Evolutionary conservation across 2,329 filamentous ascomycete species (phyloP).

Genomic region (Stagonosporopsis cucurbitacearum): DNA sequence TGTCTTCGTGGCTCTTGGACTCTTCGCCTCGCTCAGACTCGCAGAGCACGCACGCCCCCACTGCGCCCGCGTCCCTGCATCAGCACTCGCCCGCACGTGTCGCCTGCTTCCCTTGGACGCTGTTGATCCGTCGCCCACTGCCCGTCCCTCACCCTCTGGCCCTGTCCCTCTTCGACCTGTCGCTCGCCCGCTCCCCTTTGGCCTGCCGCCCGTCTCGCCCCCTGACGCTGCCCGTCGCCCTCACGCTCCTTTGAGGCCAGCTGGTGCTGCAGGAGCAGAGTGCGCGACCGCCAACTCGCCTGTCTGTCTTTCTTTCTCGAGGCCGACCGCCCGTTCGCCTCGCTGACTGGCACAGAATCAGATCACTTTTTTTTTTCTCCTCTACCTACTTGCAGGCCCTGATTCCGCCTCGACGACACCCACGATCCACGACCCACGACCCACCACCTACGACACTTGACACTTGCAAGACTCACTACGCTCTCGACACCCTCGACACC

Average conservation of each 20-base stretch:
- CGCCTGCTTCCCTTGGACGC: too few species aligned
- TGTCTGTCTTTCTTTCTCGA: not conserved
- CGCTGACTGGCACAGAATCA: conserved; percentile 3
- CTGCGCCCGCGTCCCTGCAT: conserved; percentile 22
- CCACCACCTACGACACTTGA: too few species aligned
- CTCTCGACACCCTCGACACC: too few species aligned
- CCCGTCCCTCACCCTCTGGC: too few species aligned
- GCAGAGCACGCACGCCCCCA: conserved; percentile 19
- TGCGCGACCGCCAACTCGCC: not conserved
- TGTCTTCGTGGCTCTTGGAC: conserved; percentile 34
- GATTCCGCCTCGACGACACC: too few species aligned
- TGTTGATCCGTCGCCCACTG: too few species aligned
- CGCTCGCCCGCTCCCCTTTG: not conserved
- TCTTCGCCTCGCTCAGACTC: too few species aligned
- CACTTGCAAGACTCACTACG: too few species aligned
- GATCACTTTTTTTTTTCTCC: too few species aligned
- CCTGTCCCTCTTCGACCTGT: too few species aligned
- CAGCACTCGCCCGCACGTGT: conserved; percentile 3
- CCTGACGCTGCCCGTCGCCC: conserved; percentile 24
- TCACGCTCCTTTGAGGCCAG: conserved; percentile 42
- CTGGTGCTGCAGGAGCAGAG: conserved; percentile 39
- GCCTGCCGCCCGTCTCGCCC: conserved; percentile 11
- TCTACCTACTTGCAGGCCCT: too few species aligned
- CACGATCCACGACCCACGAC: too few species aligned
- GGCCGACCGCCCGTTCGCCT: not conserved